phyloP scores from a whole-genome alignment of 2,329 filamentous ascomycete species.

The Pleoardoris graminearum region DNA sequence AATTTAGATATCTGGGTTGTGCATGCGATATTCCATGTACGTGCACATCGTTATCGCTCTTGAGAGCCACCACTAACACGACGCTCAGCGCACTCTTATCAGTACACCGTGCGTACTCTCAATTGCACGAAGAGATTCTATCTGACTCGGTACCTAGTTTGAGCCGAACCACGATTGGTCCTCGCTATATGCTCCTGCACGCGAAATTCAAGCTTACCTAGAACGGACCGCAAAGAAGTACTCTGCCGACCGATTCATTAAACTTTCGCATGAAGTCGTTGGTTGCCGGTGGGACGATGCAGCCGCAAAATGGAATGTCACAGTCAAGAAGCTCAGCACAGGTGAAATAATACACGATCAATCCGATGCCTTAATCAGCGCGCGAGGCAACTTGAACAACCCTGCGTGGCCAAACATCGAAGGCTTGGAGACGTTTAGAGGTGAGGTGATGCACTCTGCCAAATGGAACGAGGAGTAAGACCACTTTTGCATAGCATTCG shows the following conservation, averaged over 20 bases:
- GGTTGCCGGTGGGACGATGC: constrained; percentile 40
- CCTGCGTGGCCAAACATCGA: constrained; percentile 41
- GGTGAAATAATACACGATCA: constrained; percentile 31
- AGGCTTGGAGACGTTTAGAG: constrained; percentile 35
- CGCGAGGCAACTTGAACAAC: constrained; percentile 39
- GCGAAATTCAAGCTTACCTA: constrained; percentile 46
- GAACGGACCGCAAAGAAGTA: constrained; percentile 41
- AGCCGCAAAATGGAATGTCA: constrained; percentile 43
- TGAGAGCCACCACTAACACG: constrained; percentile 2
- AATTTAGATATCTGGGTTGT: constrained; percentile 46
- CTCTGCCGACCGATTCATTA: constrained; percentile 44
- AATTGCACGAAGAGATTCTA: neutral
- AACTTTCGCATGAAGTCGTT: constrained; percentile 41
- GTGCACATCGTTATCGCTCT: neutral
- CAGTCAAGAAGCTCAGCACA: constrained; percentile 37
- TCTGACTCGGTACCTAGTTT: constrained; percentile 30
- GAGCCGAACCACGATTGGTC: constrained; percentile 49
- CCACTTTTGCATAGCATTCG: neutral
- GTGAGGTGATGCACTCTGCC: constrained; percentile 43
- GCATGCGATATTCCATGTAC: constrained; percentile 48
- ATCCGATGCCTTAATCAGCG: constrained; percentile 37
- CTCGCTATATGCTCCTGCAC: constrained; percentile 45
- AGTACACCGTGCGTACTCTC: constrained; percentile 1
- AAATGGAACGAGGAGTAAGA: constrained; percentile 40
- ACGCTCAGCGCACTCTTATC: constrained; percentile 1